phyloP scores from a whole-genome alignment of 306 rosid genomes.

The Cucurbita argyrosperma region DNA sequence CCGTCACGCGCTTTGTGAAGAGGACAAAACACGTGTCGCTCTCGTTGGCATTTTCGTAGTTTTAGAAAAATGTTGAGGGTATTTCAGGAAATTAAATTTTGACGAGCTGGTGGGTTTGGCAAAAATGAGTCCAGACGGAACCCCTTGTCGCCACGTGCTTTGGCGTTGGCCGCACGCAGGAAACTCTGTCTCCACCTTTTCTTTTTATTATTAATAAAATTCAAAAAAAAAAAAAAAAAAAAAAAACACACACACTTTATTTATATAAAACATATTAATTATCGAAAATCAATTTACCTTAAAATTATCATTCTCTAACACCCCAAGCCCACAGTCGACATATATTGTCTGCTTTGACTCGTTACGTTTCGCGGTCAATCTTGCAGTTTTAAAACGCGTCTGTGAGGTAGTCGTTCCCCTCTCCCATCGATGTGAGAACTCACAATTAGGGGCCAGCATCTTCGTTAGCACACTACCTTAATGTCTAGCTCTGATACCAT shows the following conservation, averaged over 20 bases:
- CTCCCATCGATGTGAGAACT: too few relatives aligned
- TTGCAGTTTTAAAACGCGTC: too few relatives aligned
- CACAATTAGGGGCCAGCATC: too few relatives aligned
- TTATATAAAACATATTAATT: not conserved
- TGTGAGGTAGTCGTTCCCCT: too few relatives aligned
- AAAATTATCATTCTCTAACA: not conserved
- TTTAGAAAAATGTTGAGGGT: not conserved
- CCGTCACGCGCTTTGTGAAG: slow-evolving; percentile 42
- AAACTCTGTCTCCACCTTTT: slow-evolving; percentile 19
- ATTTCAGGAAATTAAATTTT: not conserved
- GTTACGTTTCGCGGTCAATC: too few relatives aligned
- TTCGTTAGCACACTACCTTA: too few relatives aligned
- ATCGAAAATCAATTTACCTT: not conserved
- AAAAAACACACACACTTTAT: too few relatives aligned
- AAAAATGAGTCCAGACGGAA: slow-evolving; percentile 21
- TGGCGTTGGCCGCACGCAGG: slow-evolving; percentile 73
- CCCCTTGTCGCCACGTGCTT: slow-evolving; percentile 71
- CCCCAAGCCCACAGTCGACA: rapidly evolving
- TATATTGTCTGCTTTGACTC: too few relatives aligned
- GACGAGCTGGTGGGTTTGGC: slow-evolving; percentile 6
- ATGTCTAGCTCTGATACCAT: too few relatives aligned
- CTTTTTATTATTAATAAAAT: not conserved
- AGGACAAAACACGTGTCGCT: slow-evolving; percentile 50
- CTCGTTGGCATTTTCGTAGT: slow-evolving; percentile 14
- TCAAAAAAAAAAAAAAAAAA: too few relatives aligned